Percentiles rank a stretch among this genome's conserved stretches.
These are phyloP conservation scores for Zygoascus bituminiphila DNA, from an alignment of 805 yeast species.

Conservation along the genomic window DNA sequence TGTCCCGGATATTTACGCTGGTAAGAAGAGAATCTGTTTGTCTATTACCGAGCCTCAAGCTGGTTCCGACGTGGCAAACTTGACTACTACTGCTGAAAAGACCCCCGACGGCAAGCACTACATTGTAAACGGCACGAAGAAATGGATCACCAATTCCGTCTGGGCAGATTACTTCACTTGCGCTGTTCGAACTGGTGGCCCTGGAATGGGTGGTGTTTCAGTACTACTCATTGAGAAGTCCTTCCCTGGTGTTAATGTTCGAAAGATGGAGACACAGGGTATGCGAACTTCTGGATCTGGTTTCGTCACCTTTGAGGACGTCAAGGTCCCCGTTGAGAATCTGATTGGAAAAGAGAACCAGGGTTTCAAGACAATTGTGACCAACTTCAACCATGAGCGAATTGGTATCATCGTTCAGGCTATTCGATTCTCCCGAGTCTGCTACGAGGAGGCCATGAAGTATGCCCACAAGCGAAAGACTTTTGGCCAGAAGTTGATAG, in stretches of 20 bases:
- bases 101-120: slow-evolving; percentile 34
- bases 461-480: slow-evolving; percentile 37
- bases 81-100: slow-evolving; percentile 32
- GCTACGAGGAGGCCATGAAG: slow-evolving; percentile 32
- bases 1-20: slow-evolving; percentile 31
- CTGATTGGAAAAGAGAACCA: slow-evolving; percentile 33
- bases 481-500: slow-evolving; percentile 33
- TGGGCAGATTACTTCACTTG: slow-evolving; percentile 37
- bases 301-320: slow-evolving; percentile 35
- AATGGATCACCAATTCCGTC: slow-evolving; percentile 40
- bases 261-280: slow-evolving; percentile 35
- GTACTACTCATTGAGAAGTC: slow-evolving; percentile 32
- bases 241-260: slow-evolving; percentile 30
- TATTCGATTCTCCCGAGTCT: slow-evolving; percentile 30
- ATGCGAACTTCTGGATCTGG: slow-evolving; percentile 36
- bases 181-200: slow-evolving; percentile 38
- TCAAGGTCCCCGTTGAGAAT: slow-evolving; percentile 35
- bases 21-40: slow-evolving; percentile 33
- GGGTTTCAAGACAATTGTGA: slow-evolving; percentile 36
- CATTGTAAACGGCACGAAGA: slow-evolving; percentile 35
- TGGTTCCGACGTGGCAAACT: slow-evolving; percentile 36
- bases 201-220: slow-evolving; percentile 34
- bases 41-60: slow-evolving; percentile 39
- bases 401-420: slow-evolving; percentile 35
- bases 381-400: slow-evolving; percentile 39